Conservation (phyloP, 106 monocot genomes). For the Alisma plantagoaquatica region DNA sequence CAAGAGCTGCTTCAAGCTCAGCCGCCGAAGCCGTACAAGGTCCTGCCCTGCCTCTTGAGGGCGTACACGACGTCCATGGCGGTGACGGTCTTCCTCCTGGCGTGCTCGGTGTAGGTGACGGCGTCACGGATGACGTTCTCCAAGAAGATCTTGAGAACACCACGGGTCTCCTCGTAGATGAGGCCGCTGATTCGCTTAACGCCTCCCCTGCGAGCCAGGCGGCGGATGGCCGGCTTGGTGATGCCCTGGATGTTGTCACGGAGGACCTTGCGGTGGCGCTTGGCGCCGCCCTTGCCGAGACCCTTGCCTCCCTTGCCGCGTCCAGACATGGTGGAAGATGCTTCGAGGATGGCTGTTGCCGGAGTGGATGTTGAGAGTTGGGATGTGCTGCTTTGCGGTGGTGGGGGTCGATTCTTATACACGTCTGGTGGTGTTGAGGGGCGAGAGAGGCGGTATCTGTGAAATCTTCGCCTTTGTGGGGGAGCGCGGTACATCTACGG, state of each 20-base stretch:
- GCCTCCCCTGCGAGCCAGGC: constrained; percentile 54
- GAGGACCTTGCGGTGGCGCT: constrained; percentile 65
- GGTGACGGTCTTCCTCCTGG: constrained; percentile 10
- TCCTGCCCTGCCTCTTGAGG: constrained; percentile 15
- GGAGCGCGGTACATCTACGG: too few relatives aligned
- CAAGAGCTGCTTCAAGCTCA: too few relatives aligned
- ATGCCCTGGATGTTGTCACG: constrained; percentile 80
- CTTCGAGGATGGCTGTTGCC: too few relatives aligned
- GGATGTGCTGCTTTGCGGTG: too few relatives aligned
- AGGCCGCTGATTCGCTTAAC: constrained; percentile 57
- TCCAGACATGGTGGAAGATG: neutral
- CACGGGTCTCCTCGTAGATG: constrained; percentile 66
- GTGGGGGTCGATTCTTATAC: too few relatives aligned
- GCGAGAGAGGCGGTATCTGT: too few relatives aligned
- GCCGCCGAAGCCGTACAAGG: constrained; percentile 10
- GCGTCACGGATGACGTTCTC: constrained; percentile 20
- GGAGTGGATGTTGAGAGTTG: too few relatives aligned
- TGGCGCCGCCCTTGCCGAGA: constrained; percentile 52
- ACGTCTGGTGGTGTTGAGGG: too few relatives aligned
- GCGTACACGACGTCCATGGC: constrained; percentile 14
- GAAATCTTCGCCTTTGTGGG: too few relatives aligned
- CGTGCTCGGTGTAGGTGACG: constrained; percentile 2
- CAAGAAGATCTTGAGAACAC: constrained; percentile 65
- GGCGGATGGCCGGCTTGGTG: constrained; percentile 73
- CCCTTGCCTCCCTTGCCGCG: constrained; percentile 1